Percentiles rank a stretch among this genome's conserved stretches.
Evolutionary conservation across 169 alveolate species (phyloP).

Genomic region (Sarcocystis neurona): DNA sequence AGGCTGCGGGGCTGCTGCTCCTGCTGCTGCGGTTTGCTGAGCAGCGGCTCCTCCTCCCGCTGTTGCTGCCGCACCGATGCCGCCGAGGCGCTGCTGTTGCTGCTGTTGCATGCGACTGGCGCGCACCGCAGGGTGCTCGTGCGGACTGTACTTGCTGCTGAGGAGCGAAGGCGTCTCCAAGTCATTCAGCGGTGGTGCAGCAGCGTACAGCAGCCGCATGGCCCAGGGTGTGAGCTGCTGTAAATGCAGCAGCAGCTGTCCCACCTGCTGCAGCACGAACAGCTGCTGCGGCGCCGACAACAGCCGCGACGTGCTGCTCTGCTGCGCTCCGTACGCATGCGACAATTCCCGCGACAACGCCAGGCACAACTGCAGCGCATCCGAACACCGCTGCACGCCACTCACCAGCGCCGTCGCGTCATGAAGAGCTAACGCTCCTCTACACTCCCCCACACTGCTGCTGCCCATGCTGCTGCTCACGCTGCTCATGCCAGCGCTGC

Average conservation of each 20-base stretch:
- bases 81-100: background rate
- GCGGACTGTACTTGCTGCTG: constrained; percentile 47
- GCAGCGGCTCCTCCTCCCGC: constrained; percentile 22
- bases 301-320: background rate
- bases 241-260: constrained; percentile 49
- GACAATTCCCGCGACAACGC: constrained; percentile 46
- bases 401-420: constrained; percentile 26
- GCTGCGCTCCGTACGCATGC: constrained; percentile 50
- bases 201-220: constrained; percentile 57
- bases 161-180: constrained; percentile 54
- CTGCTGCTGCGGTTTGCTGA: constrained; percentile 16
- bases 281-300: constrained; percentile 44
- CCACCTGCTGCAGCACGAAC: constrained; percentile 41
- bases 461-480: constrained; percentile 6
- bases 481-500: constrained; percentile 35
- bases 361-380: constrained; percentile 34
- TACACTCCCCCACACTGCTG: constrained; percentile 4
- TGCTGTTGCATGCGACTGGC: constrained; percentile 53
- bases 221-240: constrained; percentile 46
- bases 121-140: constrained; percentile 62
- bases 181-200: constrained; percentile 46
- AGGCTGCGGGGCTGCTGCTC: constrained; percentile 10
- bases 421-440: background rate
- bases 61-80: background rate
- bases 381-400: constrained; percentile 47